Base-by-base conservation (phyloP, 345 rosid genomes). In the Eucalyptus marginata region DNA sequence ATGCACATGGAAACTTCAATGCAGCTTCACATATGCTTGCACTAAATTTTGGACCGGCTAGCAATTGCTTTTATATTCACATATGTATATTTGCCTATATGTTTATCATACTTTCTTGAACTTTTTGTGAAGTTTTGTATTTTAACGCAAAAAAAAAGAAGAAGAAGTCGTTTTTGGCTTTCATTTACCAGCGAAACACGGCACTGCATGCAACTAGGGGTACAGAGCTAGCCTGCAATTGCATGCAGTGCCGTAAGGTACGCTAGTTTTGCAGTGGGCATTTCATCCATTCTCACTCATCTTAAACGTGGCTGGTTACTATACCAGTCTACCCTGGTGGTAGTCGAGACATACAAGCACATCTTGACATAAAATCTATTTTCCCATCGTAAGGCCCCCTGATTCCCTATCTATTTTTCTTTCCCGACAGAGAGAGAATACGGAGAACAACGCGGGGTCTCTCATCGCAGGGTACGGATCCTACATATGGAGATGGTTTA, bases 191-290 rank as follows among this genome's bases (percentile, higher is more conserved):
- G 4, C 25, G 3, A 71, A 71, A 36, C 25, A 18, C 8, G 1
- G 54, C 58, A 52, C 2, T 3, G 5, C 58, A 52, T 52, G 58
- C 58, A 52, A 52, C 10, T 0, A 0, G 1, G 3, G 58, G 25
- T 52, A 52, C 58, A 52, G 18, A 52, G 58, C 25, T 52, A 52
- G 58, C 25, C 1, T 52, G 10, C 5, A 52, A 1, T 52, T 52
- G 58, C 58, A 52, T 52, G 58, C 10, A 8, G 22, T 52, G 10
- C 25, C 2, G 2, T 52, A 20, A 52, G 58, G 10, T 0, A 4
- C 25, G 4, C 0, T 20, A 52, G 0, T 52, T 20, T 4, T 52
- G 0, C 5, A 52, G 2, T 52, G 1, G 10, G 10, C 2, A 52
- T 52, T 52, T 52, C 24, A 52, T 2, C 4, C 1, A 52, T 10